Base-by-base conservation (phyloP, 2,329 filamentous ascomycete species). In the Aspergillus sp. region DNA sequence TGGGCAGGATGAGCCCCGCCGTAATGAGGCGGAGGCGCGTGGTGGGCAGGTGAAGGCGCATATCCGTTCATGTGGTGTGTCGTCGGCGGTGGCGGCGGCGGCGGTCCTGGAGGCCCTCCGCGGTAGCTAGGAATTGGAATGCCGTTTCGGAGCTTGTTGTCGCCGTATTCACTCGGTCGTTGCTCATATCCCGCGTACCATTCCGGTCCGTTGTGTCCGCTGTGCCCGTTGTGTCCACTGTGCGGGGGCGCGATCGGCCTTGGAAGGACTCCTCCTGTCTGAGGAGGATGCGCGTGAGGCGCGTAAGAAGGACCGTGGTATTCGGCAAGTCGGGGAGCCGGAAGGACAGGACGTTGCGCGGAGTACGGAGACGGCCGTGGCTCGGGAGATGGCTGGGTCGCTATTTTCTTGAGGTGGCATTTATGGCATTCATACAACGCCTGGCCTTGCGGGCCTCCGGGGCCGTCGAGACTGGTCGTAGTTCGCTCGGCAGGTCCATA, bases 371-470 rank as follows among this genome's bases (percentile, higher is more conserved):
- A 74, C 24, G 71, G 71, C 20, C 71, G 70, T 42, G 70, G 69
- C 58, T 77, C 75, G 1, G 74, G 68, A 36, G 69, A 69, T 29
- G 71, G 68, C 54, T 69, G 67, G 11, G 72, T 63, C 4, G 71
- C 64, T 18, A 66, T 63, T 58, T 82, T 82, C 31, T 77, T 82
- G 64, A 79, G 71, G 66, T 84, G 81, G 63, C 90, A 93, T 73
- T 91, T 90, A 75, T 93, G 90, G 68, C 90, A 93, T 73, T 92
- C 88, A 64, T 86, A 89, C 62, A 82, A 83, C 31, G 83, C 61
- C 66, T 74, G 67, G 16, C 46, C 42, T 18, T 18, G 46, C 20
- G 49, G 52, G 18, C 26, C 36, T 12, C 20, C 39, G 50, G 59
- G 53, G 9, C 54, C 61, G 16, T 65, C 62, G 24, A 45, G 22